phyloP scores from a whole-genome alignment of 2,329 filamentous ascomycete species.

The Didymella exigua region DNA sequence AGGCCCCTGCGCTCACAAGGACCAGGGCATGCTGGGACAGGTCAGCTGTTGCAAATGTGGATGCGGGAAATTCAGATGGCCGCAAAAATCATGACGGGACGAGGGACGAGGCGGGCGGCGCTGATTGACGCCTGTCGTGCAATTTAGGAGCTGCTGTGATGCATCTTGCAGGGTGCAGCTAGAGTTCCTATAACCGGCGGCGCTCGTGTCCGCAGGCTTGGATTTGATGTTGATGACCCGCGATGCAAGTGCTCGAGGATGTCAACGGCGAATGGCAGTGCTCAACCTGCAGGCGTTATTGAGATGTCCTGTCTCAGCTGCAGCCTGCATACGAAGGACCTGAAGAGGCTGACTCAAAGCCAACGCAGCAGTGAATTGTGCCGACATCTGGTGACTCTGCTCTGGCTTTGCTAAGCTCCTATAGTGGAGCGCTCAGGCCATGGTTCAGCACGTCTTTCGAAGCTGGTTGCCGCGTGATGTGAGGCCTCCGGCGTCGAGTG shows the following conservation, averaged over 20 bases:
- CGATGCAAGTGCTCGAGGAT: slow-evolving; percentile 15
- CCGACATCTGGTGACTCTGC: slow-evolving; percentile 17
- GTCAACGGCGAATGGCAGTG: slow-evolving; percentile 4
- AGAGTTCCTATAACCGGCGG: slow-evolving; percentile 22
- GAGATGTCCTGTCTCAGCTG: slow-evolving; percentile 8
- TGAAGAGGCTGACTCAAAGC: slow-evolving; percentile 15
- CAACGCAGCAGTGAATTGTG: slow-evolving; percentile 11
- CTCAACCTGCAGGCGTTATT: slow-evolving; percentile 14
- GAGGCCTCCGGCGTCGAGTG: slow-evolving; percentile 6
- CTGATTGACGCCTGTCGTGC: slow-evolving; percentile 38
- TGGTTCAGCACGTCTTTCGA: slow-evolving; percentile 3
- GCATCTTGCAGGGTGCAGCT: slow-evolving; percentile 28
- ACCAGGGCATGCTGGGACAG: slow-evolving; percentile 26
- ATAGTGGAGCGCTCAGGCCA: slow-evolving; percentile 17
- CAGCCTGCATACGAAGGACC: slow-evolving; percentile 6
- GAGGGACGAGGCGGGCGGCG: slow-evolving; percentile 25
- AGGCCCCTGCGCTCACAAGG: slow-evolving; percentile 20
- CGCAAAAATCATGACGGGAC: slow-evolving; percentile 29
- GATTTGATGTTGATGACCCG: slow-evolving; percentile 21
- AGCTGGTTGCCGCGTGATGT: slow-evolving; percentile 13
- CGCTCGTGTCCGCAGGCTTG: slow-evolving; percentile 21
- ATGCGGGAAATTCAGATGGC: slow-evolving; percentile 24
- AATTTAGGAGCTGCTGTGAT: slow-evolving; percentile 33
- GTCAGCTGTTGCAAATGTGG: slow-evolving; percentile 31
- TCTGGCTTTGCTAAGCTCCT: slow-evolving; percentile 8